Evolutionary conservation across 78 protist species (phyloP), one percentile per base, ranked within the genome.

Genomic region (Protostelium mycophagum): DNA sequence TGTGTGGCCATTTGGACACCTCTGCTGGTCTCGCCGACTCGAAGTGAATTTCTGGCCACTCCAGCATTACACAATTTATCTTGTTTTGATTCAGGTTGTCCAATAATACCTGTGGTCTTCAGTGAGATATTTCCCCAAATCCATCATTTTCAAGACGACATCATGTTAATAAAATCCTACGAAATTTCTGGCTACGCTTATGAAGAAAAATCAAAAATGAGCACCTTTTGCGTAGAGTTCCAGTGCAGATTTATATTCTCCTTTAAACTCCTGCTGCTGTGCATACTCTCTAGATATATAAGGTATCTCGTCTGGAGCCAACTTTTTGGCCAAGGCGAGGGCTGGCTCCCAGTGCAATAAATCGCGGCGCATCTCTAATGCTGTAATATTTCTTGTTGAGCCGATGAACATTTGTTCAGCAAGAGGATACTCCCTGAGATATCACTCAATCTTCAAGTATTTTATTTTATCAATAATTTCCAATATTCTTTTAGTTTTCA

Each of bases 291-390:
- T 0, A 34, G 92, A 86, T 51, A 95, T 90, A 36, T 0, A 0
- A 0, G 98, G 96, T 31, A 96, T 34, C 87, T 85, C 39, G 28
- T 28, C 89, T 23, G 96, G 96, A 28, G 93, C 92, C 5, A 94
- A 90, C 31, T 89, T 83, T 37, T 89, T 34, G 16, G 98, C 97
- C 9, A 97, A 89, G 83, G 31, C 38, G 84, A 97, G 63, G 28
- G 97, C 97, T 37, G 86, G 90, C n/a, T 96, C 96, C 96, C 96
- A 96, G 88, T 95, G 97, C 85, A 93, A 35, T 35, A 95, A 83
- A 51, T 94, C 95, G 0, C 93, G 63, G 0, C 97, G 90, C 98
- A 97, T 95, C 87, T 93, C 95, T 63, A 97, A 94, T 0, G 98
- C 98, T 16, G 86, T 29, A 28, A 73, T 16, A 28, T 96, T 96